Percentiles rank a stretch among this genome's conserved stretches.
phyloP scores from a whole-genome alignment of 345 rosid genomes.

The Heritiera fomes region DNA sequence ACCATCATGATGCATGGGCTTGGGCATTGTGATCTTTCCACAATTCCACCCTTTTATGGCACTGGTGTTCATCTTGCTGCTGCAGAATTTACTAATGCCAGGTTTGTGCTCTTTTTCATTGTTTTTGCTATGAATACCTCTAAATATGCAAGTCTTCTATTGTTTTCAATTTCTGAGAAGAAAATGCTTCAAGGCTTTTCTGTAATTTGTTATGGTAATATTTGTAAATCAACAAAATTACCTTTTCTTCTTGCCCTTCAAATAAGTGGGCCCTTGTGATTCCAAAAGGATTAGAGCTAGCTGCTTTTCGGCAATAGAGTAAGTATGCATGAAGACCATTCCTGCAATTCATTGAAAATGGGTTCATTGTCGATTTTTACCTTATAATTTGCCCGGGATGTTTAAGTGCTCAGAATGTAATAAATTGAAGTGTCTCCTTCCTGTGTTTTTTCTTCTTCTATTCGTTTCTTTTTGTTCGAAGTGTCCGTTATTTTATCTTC shows the following conservation, averaged over 20 bases:
- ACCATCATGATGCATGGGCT: constrained; percentile 57
- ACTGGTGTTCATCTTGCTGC: constrained; percentile 78
- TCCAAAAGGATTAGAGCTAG: background rate
- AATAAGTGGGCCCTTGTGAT: background rate
- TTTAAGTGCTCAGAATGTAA: background rate
- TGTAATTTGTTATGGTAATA: background rate
- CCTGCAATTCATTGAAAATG: background rate
- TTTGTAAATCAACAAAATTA: background rate
- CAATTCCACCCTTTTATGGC: constrained; percentile 56
- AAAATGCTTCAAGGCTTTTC: background rate
- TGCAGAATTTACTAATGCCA: constrained; percentile 50
- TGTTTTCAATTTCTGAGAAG: background rate
- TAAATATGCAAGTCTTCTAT: background rate
- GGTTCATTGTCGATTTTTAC: background rate
- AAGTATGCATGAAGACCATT: background rate
- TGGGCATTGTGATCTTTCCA: constrained; percentile 61
- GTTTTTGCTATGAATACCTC: background rate
- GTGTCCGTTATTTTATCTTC: background rate
- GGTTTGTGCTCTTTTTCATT: constrained; percentile 42
- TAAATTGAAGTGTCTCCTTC: background rate
- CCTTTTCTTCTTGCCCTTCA: constrained; percentile 9
- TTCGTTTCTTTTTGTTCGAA: background rate
- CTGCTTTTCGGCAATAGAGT: background rate
- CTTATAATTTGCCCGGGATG: background rate
- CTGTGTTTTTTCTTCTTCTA: constrained; percentile 16